These are phyloP conservation scores for Porodaedalea pini DNA, from an alignment of 1,284 basidiomycete genomes.

Conservation along the genomic window DNA sequence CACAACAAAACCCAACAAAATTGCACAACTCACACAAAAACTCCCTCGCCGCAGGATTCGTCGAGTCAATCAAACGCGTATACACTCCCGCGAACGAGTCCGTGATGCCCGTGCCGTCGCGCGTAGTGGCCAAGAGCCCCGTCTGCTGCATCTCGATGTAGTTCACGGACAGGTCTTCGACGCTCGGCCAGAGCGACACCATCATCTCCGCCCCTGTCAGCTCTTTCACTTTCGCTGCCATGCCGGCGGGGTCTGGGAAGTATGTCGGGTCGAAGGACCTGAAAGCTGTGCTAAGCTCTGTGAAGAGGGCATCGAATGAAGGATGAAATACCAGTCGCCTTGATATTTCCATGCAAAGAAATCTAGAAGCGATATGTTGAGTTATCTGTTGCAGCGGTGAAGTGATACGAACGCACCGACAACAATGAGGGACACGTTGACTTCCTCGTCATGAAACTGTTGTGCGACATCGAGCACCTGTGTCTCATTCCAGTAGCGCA, in stretches of 20 bases:
- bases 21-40: slow-evolving; percentile 22
- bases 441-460: slow-evolving; percentile 38
- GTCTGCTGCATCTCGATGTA: slow-evolving; percentile 35
- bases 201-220: slow-evolving; percentile 44
- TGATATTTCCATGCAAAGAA: slow-evolving; percentile 43
- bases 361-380: slow-evolving; percentile 26
- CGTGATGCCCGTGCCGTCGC: slow-evolving; percentile 38
- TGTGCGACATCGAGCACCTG: slow-evolving; percentile 39
- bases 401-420: slow-evolving; percentile 30
- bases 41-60: slow-evolving; percentile 27
- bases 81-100: slow-evolving; percentile 41
- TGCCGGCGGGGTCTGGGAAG: slow-evolving; percentile 37
- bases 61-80: slow-evolving; percentile 33
- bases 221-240: slow-evolving; percentile 37
- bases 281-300: background rate
- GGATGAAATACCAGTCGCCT: slow-evolving; percentile 35
- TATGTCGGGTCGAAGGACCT: slow-evolving; percentile 39
- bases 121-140: slow-evolving; percentile 37
- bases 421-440: slow-evolving; percentile 39
- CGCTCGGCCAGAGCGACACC: slow-evolving; percentile 42
- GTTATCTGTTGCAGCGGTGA: background rate
- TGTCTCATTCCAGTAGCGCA: slow-evolving; percentile 40
- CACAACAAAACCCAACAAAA: slow-evolving; percentile 23
- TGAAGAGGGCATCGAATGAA: background rate
- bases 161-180: slow-evolving; percentile 39